phyloP scores from a whole-genome alignment of 1,139 yeast genomes.

The Taphrina sp. region DNA sequence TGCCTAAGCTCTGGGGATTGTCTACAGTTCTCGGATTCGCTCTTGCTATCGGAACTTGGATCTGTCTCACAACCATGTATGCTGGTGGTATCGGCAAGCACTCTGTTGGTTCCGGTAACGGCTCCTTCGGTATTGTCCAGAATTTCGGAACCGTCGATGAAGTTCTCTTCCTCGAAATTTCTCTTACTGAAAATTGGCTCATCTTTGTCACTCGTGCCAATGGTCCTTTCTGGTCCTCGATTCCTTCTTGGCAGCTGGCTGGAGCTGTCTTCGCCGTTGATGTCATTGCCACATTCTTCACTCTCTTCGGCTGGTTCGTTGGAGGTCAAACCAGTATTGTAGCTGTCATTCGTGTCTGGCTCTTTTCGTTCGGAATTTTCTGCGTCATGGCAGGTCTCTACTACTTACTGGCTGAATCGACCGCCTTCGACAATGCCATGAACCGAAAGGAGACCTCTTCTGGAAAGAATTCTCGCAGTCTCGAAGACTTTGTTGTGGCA shows the following conservation, averaged over 20 bases:
- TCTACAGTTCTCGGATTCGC: slow-evolving; percentile 64
- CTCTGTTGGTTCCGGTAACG: slow-evolving; percentile 21
- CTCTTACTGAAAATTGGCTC: slow-evolving; percentile 76
- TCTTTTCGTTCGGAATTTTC: slow-evolving; percentile 69
- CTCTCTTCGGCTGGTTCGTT: slow-evolving; percentile 70
- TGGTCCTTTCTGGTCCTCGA: slow-evolving; percentile 72
- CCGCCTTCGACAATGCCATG: slow-evolving; percentile 86
- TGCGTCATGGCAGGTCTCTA: slow-evolving; percentile 68
- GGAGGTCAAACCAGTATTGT: slow-evolving; percentile 69
- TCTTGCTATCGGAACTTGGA: slow-evolving; percentile 72
- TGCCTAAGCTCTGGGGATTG: slow-evolving; percentile 80
- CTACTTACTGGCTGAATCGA: slow-evolving; percentile 74
- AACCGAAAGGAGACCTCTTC: slow-evolving; percentile 71
- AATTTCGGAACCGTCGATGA: slow-evolving; percentile 43
- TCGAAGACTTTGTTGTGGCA: slow-evolving; percentile 93
- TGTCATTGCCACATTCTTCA: slow-evolving; percentile 67
- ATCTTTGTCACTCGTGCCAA: slow-evolving; percentile 76
- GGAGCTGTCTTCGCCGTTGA: slow-evolving; percentile 70
- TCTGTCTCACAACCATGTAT: slow-evolving; percentile 68
- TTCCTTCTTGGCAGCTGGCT: slow-evolving; percentile 71
- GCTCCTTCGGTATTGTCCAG: slow-evolving; percentile 31
- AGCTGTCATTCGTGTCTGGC: slow-evolving; percentile 65
- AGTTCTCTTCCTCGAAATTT: slow-evolving; percentile 67
- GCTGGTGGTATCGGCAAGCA: slow-evolving; percentile 42
- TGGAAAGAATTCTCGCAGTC: slow-evolving; percentile 67